Base-by-base conservation (phyloP, 2,329 filamentous ascomycete genomes). In the Cephalotrichum gorgonifer region DNA sequence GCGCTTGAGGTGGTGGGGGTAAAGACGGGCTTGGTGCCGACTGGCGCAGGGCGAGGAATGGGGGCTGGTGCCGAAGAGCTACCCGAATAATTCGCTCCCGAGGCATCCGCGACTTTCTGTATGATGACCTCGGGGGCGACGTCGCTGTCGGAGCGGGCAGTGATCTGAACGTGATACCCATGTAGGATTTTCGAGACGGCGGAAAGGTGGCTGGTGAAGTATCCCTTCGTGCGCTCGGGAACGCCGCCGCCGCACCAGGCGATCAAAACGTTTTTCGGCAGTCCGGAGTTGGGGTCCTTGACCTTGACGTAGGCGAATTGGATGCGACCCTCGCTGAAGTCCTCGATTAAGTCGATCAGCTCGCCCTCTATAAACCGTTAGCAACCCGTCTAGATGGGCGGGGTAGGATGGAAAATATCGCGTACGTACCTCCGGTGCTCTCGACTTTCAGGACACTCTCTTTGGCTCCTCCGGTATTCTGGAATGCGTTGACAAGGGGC, bases 161-260 rank as follows among this genome's bases (percentile, higher is more conserved):
- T 97, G 58, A 98, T 86, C 71, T 98, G 91, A 51, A 98, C 89
- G 65, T 98, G 93, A 66, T 97, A 98, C 56, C 93, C 89, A 70
- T 96, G 90, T 39, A 98, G 79, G 57, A 96, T 76, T 69, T 95
- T 96, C 53, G 89, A 83, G 33, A 97, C 89, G 44, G 88, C 85
- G 52, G 86, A 83, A 44, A 93, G 73, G 68, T 98, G 91, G 69
- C 89, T 96, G 56, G 88, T 95, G 64, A 98, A 98, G 70, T 97
- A 97, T 55, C 93, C 93, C 70, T 97, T 98, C 53, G 91, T 97
- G 60, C 91, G 78, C 70, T 98, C 93, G n/a, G 93, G 93, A 15
- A 98, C 93, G 58, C 93, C 93, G 62, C 94, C 91, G 56, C 93
- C 93, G 65, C 93, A 98, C 86, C 93, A 98, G 56, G 86, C 90